Percentiles rank a stretch among this genome's conserved stretches.
Evolutionary conservation across 2,329 filamentous ascomycete genomes (phyloP).

Genomic region (Arthrinium phaeospermum): DNA sequence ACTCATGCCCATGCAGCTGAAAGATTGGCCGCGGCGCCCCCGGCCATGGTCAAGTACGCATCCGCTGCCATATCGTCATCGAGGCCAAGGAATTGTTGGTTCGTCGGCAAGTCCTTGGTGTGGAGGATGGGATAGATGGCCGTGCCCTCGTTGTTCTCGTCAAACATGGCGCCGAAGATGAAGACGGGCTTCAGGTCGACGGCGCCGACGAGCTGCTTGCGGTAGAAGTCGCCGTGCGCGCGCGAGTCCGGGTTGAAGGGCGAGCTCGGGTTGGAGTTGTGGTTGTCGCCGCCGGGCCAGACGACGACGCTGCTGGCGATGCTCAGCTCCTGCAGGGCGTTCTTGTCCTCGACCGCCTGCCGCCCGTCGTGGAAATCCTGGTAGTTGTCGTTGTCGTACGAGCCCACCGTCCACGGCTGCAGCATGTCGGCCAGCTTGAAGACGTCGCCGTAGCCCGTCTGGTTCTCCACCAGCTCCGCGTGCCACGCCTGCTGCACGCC

Average conservation of each 20-base stretch:
- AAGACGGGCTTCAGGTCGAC: conserved; percentile 32
- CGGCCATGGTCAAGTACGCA: conserved; percentile 30
- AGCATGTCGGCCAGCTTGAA: conserved; percentile 35
- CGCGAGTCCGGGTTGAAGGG: conserved; percentile 33
- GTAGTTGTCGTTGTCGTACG: conserved; percentile 31
- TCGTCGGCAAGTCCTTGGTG: conserved; percentile 31
- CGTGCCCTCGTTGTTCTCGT: conserved; percentile 35
- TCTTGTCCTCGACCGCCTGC: conserved; percentile 31
- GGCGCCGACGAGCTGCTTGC: conserved; percentile 33
- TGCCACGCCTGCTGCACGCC: conserved; percentile 36
- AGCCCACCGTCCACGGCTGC: conserved; percentile 36
- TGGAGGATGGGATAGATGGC: conserved; percentile 30
- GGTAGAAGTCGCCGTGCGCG: conserved; percentile 34
- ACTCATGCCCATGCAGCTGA: conserved; percentile 24
- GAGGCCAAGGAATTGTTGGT: conserved; percentile 32
- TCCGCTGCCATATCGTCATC: conserved; percentile 33
- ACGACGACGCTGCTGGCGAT: conserved; percentile 36
- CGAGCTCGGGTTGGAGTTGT: conserved; percentile 28
- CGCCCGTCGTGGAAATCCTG: conserved; percentile 30
- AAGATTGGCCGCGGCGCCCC: conserved; percentile 27
- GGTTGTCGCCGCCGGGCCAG: conserved; percentile 35
- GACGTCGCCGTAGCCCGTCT: conserved; percentile 32
- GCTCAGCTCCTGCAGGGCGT: conserved; percentile 28
- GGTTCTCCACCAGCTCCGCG: conserved; percentile 31
- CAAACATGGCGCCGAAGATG: conserved; percentile 36